Evolutionary conservation across 352 stramenopile genomes (phyloP).

Genomic region (Peronospora farinosa): DNA sequence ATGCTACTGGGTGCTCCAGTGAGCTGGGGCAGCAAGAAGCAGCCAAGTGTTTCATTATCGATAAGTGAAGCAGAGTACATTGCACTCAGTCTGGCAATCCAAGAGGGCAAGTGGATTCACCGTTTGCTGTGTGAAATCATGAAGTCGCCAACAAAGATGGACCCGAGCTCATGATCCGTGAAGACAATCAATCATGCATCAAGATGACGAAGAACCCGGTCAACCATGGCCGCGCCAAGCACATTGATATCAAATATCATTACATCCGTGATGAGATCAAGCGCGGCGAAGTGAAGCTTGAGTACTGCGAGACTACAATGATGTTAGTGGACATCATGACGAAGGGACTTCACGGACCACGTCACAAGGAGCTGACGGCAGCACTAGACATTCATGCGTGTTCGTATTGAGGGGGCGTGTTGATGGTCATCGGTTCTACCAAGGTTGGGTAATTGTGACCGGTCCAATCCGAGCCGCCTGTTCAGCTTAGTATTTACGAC

Average conservation of each 20-base stretch:
- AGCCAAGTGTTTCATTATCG: constrained; percentile 3
- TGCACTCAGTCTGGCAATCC: constrained; percentile 1
- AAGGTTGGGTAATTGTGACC: too few relatives aligned
- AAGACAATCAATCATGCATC: constrained; percentile 7
- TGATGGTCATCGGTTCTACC: too few relatives aligned
- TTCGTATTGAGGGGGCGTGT: too few relatives aligned
- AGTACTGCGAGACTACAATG: not conserved
- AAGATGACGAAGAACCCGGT: constrained; percentile 1
- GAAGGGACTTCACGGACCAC: not conserved
- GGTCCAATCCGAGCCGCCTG: too few relatives aligned
- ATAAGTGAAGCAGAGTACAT: constrained; percentile 11
- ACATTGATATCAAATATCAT: constrained; percentile 30
- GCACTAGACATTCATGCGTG: not conserved
- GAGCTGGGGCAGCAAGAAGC: constrained; percentile 1
- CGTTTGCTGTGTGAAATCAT: constrained; percentile 4
- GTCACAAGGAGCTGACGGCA: constrained; percentile 1
- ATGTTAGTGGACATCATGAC: too few relatives aligned
- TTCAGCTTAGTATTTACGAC: too few relatives aligned
- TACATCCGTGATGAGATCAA: constrained; percentile 27
- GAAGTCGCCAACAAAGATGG: not conserved
- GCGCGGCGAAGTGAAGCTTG: constrained; percentile 7
- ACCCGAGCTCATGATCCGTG: constrained; percentile 6
- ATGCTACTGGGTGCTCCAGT: not conserved
- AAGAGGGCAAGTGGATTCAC: constrained; percentile 2
- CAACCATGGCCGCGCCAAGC: constrained; percentile 24